Base-by-base conservation (phyloP, 2,329 filamentous ascomycete genomes). In the Phialophora verrucosa region DNA sequence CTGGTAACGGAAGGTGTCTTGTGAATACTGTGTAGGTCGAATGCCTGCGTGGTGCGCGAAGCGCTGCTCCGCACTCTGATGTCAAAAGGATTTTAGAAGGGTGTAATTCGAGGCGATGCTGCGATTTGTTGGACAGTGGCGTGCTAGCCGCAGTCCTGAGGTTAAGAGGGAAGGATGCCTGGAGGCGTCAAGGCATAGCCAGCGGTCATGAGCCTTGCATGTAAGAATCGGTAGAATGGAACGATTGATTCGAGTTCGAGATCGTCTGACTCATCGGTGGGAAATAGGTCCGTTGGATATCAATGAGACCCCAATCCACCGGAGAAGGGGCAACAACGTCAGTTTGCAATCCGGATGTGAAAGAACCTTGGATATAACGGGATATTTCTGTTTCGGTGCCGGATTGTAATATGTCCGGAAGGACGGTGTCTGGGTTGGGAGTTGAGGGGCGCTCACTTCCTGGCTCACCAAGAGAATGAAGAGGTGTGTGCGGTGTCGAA, bases 401-500 rank as follows among this genome's bases (percentile, higher is more conserved):
- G 25, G 42, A 49, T 20, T 32, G 14, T 23, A 59, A 7, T 20
- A 29, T 59, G 25, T 32, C 17, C 2, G 57, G 23, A 6, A 12
- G 10, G n/a, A 59, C 57, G 31, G 38, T 32, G 17, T 50, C 14
- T 1, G 57, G 25, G 42, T 20, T 59, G 8, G 17, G 56, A 27
- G 35, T 42, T 29, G 35, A 27, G 7, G 35, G 35, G 2, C 32
- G 56, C 10, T 17, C 56, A 17, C 11, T 47, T 38, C 25, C 31
- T 42, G 11, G 32, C 25, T 25, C 25, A 3, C 11, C 17, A 8
- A 44, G 5, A 12, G 57, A 17, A 20, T 12, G 14, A n/a, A 50
- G 31, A 35, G 57, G 47, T 11, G 57, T 27, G 8, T 32, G 27
- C 14, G 25, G 42, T 29, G 47, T 59, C 57, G 57, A 50, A 14